Evolutionary conservation across 352 stramenopile species (phyloP), one percentile per base, ranked within the genome.

Genomic region (Globisporangium irregulare): DNA sequence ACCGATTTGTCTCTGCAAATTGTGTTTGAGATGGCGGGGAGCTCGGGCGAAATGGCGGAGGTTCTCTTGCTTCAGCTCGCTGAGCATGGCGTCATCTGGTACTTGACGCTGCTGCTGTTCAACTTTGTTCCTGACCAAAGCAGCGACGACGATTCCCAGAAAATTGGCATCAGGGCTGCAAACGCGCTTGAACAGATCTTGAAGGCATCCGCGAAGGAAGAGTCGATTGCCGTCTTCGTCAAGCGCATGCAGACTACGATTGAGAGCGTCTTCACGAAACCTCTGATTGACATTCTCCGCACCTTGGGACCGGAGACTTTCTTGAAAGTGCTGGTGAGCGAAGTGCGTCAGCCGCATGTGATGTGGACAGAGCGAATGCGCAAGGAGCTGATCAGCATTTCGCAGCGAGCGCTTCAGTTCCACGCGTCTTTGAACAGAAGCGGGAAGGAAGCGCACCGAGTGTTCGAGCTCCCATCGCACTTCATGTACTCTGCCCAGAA

Each of bases 331-430:
- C 68, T 95, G 25, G 77, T 81, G 14, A 84, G 75, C 60, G 86
- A 94, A 73, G 82, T 94, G 55, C 80, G 86, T 2, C 77, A 93
- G 63, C 88, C 88, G 1, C 86, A 95, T 41, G 84, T 95, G 12
- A 95, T 95, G 88, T 95, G 88, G 88, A 95, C 84, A 12, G 80
- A 91, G 18, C 82, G 75, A 18, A 95, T 95, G 88, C 82, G 88
- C 7, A 87, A 82, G 53, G 86, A 95, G 62, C 62, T 94, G 65
- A 82, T 86, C 14, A 76, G 75, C 29, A 79, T 95, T 12, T 81
- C 88, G 4, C 80, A 87, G 25, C 74, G 78, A 66, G 87, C 83
- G 25, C 82, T 94, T 9, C 80, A 92, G 38, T 93, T 92, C 51
- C 87, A 94, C 53, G 79, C 76, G 29, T 79, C 73, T 1, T 48